Evolutionary conservation across 2,329 filamentous ascomycete species (phyloP).

Genomic region (Stenocarpella maydis): DNA sequence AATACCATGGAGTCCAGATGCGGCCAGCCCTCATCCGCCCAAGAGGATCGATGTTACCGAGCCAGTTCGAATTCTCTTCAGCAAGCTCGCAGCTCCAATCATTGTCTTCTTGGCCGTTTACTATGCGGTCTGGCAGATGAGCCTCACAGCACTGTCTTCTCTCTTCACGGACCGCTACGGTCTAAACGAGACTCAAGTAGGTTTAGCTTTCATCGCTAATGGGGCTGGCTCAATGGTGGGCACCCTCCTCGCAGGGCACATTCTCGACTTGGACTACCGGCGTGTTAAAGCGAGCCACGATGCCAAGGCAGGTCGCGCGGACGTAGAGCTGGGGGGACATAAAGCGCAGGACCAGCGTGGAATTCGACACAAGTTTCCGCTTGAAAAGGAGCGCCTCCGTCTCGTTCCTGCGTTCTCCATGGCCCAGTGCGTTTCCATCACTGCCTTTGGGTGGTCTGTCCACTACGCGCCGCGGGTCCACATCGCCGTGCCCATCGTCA

Average conservation of each 20-base stretch:
- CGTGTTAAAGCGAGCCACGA: constrained; percentile 44
- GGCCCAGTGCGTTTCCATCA: constrained; percentile 40
- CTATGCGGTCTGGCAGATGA: constrained; percentile 59
- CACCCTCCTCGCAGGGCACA: constrained; percentile 56
- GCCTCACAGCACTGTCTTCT: constrained; percentile 54
- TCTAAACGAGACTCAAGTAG: constrained; percentile 62
- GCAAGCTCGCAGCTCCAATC: constrained; percentile 75
- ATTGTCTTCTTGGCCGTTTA: constrained; percentile 54
- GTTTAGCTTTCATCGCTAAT: constrained; percentile 61
- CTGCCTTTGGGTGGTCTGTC: constrained; percentile 62
- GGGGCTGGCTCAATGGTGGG: constrained; percentile 58
- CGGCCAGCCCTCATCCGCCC: background rate
- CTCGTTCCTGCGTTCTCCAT: constrained; percentile 57
- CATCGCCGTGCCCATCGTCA: constrained; percentile 55
- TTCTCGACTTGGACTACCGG: constrained; percentile 73
- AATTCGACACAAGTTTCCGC: background rate
- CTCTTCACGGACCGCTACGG: constrained; percentile 62
- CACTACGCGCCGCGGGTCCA: constrained; percentile 45
- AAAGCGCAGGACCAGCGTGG: constrained; percentile 55
- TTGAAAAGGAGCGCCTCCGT: background rate
- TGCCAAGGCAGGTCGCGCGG: constrained; percentile 51
- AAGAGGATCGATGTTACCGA: constrained; percentile 75
- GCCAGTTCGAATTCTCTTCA: constrained; percentile 82
- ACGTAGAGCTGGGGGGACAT: constrained; percentile 60
- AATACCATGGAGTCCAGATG: constrained; percentile 18